phyloP scores from a whole-genome alignment of 2,329 filamentous ascomycete species.

The Raffaelea arxii region DNA sequence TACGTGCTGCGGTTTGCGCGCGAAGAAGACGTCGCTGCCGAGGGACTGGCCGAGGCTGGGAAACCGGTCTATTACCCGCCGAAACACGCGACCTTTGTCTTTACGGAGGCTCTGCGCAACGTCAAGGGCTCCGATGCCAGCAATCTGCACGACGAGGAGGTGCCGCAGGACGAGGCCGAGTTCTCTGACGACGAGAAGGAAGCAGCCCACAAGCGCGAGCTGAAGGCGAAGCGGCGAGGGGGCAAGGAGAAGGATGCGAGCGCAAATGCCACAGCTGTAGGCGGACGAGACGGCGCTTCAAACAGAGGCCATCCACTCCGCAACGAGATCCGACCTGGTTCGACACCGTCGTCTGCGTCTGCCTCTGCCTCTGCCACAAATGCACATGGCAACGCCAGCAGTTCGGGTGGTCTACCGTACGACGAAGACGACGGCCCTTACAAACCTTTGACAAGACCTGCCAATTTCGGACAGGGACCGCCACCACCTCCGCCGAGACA shows the following conservation, averaged over 20 bases:
- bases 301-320: conserved; percentile 23
- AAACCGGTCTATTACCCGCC: conserved; percentile 71
- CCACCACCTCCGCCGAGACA: conserved; percentile 33
- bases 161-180: conserved; percentile 75
- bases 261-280: conserved; percentile 25
- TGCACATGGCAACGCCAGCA: conserved; percentile 17
- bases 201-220: conserved; percentile 62
- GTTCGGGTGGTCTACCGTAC: conserved; percentile 53
- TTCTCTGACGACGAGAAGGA: conserved; percentile 97
- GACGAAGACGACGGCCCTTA: conserved; percentile 64
- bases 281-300: conserved; percentile 18
- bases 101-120: conserved; percentile 70
- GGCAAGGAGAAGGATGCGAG: conserved; percentile 37
- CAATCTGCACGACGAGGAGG: conserved; percentile 90
- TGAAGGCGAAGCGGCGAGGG: conserved; percentile 55
- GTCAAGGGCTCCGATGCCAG: conserved; percentile 88
- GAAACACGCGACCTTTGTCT: conserved; percentile 70
- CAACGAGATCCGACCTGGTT: conserved; percentile 22
- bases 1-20: conserved; percentile 74
- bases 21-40: conserved; percentile 51
- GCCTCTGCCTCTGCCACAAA: too few species aligned
- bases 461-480: conserved; percentile 45
- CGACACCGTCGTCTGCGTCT: too few species aligned
- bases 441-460: conserved; percentile 59
- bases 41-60: conserved; percentile 59